Percentiles rank a stretch among this genome's conserved stretches.
Conservation (phyloP, 169 alveolate species). For the Plasmodium vinckei region DNA sequence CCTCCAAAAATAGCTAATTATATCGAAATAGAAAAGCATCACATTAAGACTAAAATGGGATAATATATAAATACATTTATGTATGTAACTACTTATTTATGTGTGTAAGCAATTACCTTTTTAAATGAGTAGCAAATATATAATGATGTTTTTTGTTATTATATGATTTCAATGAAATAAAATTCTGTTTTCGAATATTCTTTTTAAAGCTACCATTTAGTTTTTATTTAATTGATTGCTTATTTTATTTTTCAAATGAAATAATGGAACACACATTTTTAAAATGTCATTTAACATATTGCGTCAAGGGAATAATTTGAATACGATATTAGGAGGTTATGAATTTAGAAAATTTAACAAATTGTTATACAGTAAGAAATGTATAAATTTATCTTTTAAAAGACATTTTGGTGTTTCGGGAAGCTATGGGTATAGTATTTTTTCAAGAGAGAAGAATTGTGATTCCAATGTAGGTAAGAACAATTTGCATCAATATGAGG, state of each 20-base stretch:
- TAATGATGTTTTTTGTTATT: too few relatives aligned
- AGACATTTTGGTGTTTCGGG: conserved; percentile 73
- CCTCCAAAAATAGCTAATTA: too few relatives aligned
- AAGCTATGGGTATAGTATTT: conserved; percentile 73
- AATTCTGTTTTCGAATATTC: too few relatives aligned
- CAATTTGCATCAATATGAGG: conserved; percentile 72
- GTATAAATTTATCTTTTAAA: conserved; percentile 15
- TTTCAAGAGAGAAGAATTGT: conserved; percentile 66
- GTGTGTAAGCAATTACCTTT: too few relatives aligned
- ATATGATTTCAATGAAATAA: too few relatives aligned
- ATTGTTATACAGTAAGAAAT: conserved; percentile 4
- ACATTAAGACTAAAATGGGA: too few relatives aligned
- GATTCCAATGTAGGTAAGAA: conserved; percentile 74
- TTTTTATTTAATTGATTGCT: background rate
- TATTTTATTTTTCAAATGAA: background rate
- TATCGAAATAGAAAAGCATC: too few relatives aligned
- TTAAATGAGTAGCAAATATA: too few relatives aligned
- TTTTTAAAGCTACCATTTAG: too few relatives aligned
- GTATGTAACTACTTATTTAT: too few relatives aligned
- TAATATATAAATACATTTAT: too few relatives aligned
- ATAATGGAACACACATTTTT: conserved; percentile 22
- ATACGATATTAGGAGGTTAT: conserved; percentile 3
- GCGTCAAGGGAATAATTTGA: conserved; percentile 11
- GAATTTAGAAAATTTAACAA: conserved; percentile 4
- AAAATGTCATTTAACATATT: conserved; percentile 32